Conservation (phyloP, 129 eudicot species). For the Flaveria brownii region DNA sequence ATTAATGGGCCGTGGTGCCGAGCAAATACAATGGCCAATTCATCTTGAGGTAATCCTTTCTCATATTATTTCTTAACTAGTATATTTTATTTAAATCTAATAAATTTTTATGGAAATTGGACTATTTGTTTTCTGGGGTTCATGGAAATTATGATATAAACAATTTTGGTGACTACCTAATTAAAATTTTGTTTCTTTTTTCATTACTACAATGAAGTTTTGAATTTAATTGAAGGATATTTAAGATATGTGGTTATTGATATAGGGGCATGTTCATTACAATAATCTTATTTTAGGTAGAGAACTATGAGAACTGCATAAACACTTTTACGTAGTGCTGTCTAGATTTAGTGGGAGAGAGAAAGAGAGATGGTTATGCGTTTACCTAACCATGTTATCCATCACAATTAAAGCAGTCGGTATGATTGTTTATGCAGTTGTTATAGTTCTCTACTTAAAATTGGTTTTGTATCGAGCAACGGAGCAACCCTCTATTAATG, state of each 20-base stretch:
- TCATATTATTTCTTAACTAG: not conserved
- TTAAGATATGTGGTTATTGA: not conserved
- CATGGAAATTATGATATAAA: too few species aligned
- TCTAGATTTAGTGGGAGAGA: too few species aligned
- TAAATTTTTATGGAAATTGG: not conserved
- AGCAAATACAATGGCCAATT: conserved; percentile 84
- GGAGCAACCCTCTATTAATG: too few species aligned
- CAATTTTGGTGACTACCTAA: not conserved
- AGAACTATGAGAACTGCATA: not conserved
- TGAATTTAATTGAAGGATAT: not conserved
- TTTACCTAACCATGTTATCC: too few species aligned
- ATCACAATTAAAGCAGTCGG: too few species aligned
- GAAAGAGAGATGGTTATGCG: too few species aligned
- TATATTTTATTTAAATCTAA: not conserved
- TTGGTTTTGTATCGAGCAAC: too few species aligned
- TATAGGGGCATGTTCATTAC: not conserved
- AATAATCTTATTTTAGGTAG: too few species aligned
- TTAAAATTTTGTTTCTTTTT: not conserved
- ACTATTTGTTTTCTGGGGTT: not conserved
- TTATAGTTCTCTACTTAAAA: too few species aligned
- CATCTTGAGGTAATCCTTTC: conserved; percentile 75
- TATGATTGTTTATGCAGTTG: too few species aligned
- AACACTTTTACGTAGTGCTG: not conserved
- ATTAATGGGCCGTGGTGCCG: conserved; percentile 95
- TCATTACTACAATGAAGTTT: not conserved